Base-by-base conservation (phyloP, 768 basidiomycete genomes). In the Tylopilus plumbeoviolaceoides region DNA sequence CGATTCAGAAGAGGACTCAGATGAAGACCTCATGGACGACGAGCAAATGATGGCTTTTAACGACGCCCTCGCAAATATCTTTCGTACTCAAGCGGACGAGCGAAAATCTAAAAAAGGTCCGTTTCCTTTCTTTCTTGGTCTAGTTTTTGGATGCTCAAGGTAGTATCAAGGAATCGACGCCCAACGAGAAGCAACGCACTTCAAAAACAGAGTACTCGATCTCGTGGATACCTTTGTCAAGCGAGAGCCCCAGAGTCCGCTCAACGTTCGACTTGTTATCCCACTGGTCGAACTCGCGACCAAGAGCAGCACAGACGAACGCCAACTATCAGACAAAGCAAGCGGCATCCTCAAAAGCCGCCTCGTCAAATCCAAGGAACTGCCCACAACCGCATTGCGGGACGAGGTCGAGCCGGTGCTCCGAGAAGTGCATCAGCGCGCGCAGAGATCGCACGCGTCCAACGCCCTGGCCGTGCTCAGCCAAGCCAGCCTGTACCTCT, bases 41-140 rank as follows among this genome's bases (percentile, higher is more conserved):
- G 95, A 98, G 23, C 91, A 97, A 72, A 99, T 99, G 95, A 85
- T 98, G 78, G 89, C 88, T 31, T 82, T 98, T 25, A 95, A 99
- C 64, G 89, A 90, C 45, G 88, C 95, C 64, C 82, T 99, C 7
- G 91, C 90, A 5, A 82, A 85, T 47, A 85, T 93, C 28, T 95
- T 99, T 80, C 80, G 80, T 53, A 76, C 84, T 28, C 81, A 83
- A 54, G 73, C 79, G 21, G 75, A 76, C 51, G 83, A 80, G 49
- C 81, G 77, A 66, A 84, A 82, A 63, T 72, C 73, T 35, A 78
- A 76, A 48, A 90, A 87, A 76, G 82, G 91, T 89, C 48, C 52
- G 78, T 65, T 10, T 30, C 28, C 15, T 5, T 27, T 9, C 17
- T 31, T n/a, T 5, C 18, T 28, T 48, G 11, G 30, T 11, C 17